Conservation (phyloP, 257 asterid species). For the Primulina eburnea region DNA sequence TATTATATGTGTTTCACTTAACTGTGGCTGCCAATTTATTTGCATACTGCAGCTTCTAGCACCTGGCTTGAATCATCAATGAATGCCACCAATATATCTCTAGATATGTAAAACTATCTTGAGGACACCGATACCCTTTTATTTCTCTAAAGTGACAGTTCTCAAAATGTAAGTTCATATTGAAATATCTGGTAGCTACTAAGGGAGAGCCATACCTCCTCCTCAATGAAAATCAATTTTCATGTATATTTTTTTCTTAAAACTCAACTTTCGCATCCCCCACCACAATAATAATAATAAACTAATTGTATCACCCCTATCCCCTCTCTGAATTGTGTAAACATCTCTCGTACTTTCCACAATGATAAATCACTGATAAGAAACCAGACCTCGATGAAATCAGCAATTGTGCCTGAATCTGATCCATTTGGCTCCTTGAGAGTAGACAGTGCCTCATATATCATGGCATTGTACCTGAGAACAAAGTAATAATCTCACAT, state of each 20-base stretch:
- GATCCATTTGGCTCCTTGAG: constrained; percentile 64
- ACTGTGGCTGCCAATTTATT: background rate
- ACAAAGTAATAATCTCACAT: constrained; percentile 20
- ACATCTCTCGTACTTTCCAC: background rate
- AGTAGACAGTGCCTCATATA: constrained; percentile 72
- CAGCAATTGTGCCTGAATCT: constrained; percentile 61
- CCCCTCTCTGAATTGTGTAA: background rate
- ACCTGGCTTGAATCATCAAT: constrained; percentile 1
- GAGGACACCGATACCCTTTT: background rate
- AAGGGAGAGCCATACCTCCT: background rate
- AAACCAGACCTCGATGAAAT: constrained; percentile 66
- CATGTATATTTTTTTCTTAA: background rate
- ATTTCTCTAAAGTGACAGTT: background rate
- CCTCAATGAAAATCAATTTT: background rate
- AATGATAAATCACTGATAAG: constrained; percentile 1
- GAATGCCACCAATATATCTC: background rate
- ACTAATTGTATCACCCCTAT: background rate
- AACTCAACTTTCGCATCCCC: background rate
- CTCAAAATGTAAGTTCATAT: background rate
- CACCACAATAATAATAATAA: background rate
- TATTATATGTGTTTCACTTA: background rate
- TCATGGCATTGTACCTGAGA: constrained; percentile 63
- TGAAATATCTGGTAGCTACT: background rate
- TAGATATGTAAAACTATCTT: constrained; percentile 5
- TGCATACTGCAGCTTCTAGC: background rate